phyloP scores from a whole-genome alignment of 805 yeast genomes.

The Tetrapisispora pingtungensis region DNA sequence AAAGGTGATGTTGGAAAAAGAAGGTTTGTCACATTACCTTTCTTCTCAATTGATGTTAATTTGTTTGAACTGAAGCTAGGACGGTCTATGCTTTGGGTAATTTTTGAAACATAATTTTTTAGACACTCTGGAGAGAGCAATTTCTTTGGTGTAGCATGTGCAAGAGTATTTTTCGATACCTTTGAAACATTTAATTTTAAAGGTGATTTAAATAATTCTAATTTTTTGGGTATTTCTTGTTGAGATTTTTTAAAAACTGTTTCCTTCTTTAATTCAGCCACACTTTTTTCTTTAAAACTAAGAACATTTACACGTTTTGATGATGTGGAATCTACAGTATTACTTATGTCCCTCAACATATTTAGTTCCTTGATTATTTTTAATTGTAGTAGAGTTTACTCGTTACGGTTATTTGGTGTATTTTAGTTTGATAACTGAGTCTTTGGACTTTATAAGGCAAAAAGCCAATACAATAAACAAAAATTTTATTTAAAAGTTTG shows the following conservation, averaged over 20 bases:
- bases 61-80: slow-evolving; percentile 7
- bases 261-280: neutral
- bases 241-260: neutral
- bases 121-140: slow-evolving; percentile 17
- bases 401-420: too few species aligned
- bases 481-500: neutral
- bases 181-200: neutral
- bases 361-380: too few species aligned
- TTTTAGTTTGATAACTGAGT: too few species aligned
- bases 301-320: neutral
- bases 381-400: too few species aligned
- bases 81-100: slow-evolving; percentile 26
- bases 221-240: neutral
- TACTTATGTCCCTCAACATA: slow-evolving; percentile 1
- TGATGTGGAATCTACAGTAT: neutral
- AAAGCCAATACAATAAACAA: too few species aligned
- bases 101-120: slow-evolving; percentile 8
- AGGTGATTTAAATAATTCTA: neutral
- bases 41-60: slow-evolving; percentile 7
- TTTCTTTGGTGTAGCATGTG: slow-evolving; percentile 25
- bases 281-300: neutral
- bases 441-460: too few species aligned
- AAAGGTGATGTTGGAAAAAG: slow-evolving; percentile 25
- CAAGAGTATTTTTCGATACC: neutral
- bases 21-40: slow-evolving; percentile 15